Conservation (phyloP, 495 filamentous ascomycete genomes). For the Pyrenula aspistea region DNA sequence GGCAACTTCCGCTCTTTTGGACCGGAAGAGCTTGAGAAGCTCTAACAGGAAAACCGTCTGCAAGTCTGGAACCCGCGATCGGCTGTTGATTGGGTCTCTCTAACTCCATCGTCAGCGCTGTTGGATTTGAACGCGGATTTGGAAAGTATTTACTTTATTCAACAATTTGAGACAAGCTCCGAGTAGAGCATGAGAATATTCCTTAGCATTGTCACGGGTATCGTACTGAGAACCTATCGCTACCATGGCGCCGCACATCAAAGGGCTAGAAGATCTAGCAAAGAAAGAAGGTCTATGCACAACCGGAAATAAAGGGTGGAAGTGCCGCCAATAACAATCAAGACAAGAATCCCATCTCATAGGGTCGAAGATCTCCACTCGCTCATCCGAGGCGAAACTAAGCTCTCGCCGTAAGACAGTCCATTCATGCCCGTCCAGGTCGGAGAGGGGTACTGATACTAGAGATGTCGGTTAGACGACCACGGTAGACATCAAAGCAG, state of each 20-base stretch:
- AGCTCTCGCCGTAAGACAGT: conserved; percentile 26
- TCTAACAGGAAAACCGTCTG: conserved; percentile 12
- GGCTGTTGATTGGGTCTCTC: conserved; percentile 7
- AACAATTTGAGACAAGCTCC: conserved; percentile 22
- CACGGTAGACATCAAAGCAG: background rate
- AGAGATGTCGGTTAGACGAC: conserved; percentile 14
- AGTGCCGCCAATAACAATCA: conserved; percentile 26
- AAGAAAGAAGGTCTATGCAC: conserved; percentile 25
- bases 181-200: conserved; percentile 20
- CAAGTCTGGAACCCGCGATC: conserved; percentile 10
- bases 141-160: conserved; percentile 15
- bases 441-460: conserved; percentile 29
- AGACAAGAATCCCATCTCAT: conserved; percentile 22
- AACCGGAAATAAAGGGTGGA: conserved; percentile 27
- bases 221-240: conserved; percentile 26
- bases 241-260: conserved; percentile 27
- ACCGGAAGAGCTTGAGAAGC: conserved; percentile 8
- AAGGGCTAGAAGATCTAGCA: conserved; percentile 14
- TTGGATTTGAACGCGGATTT: background rate
- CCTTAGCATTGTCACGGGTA: conserved; percentile 17
- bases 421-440: conserved; percentile 27
- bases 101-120: background rate
- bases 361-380: conserved; percentile 18
- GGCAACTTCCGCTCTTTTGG: conserved; percentile 7
- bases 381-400: conserved; percentile 17